Base-by-base conservation (phyloP, 176 grass and related monocot species). In the Rhynchospora tenuis region DNA sequence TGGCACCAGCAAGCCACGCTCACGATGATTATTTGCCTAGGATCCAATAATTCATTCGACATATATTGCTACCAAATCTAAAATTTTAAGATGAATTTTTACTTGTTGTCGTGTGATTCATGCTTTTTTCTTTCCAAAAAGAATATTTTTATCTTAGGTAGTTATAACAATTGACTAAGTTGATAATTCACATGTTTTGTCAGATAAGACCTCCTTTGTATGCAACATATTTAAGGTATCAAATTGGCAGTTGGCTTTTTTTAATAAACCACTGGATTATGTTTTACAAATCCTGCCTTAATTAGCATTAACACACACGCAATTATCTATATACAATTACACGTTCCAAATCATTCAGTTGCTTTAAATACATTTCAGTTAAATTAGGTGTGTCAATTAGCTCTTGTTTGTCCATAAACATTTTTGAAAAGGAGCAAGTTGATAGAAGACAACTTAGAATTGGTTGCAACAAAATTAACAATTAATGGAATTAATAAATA, bases 361-460 rank as follows among this genome's bases (percentile, higher is more conserved):
- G 22, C 22, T 75, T 75, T 54, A 75, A 75, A 52, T 52, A 75
- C 9, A 17, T 52, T 46, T 54, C 46, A 75, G 47, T 75, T 75
- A 75, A 27, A 75, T 75, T 75, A 75, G 71, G 71, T 75, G 47
- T 10, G 71, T 52, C 47, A 52, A 28, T 43, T 17, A 75, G 20
- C 22, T 52, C 46, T 15, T 26, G 12, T 72, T 72, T 24, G 5
- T 9, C 12, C 23, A 28, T 13, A 76, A 28, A 54, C 26, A 28
- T 28, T 54, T 76, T 22, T 26, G 15, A 47, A 50, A 76, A 23
- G 23, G 29, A 24, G 1, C 48, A 31, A 76, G 23, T 55, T 31
- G 73, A 76, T 55, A 76, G 24, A 76, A 76, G 73, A 28, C 20
- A 73, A 73, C 45, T 55, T 17, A 55, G 73, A 76, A 76, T 76